Evolutionary conservation across 2,329 filamentous ascomycete genomes (phyloP).

Genomic region (Neofusicoccum laricinum): DNA sequence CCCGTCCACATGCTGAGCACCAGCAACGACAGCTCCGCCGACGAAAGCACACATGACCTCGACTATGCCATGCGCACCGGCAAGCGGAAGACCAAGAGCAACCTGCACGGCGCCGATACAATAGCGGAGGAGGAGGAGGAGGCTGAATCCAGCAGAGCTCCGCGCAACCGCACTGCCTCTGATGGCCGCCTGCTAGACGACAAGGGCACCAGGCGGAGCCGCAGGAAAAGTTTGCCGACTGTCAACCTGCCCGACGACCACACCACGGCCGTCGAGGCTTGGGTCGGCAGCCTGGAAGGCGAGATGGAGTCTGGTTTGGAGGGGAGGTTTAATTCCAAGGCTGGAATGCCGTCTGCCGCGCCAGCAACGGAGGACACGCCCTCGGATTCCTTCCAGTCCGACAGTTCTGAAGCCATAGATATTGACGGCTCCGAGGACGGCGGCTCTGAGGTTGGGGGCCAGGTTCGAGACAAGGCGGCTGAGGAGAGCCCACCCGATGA

Average conservation of each 20-base stretch:
- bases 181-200: background rate
- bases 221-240: slow-evolving; percentile 6
- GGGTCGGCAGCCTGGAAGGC: slow-evolving; percentile 8
- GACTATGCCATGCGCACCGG: slow-evolving; percentile 21
- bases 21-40: slow-evolving; percentile 32
- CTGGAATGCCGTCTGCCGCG: background rate
- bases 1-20: slow-evolving; percentile 44
- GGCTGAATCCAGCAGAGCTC: slow-evolving; percentile 6
- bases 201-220: slow-evolving; percentile 10
- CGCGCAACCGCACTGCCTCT: background rate
- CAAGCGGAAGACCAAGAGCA: slow-evolving; percentile 22
- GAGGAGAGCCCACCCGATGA: slow-evolving; percentile 62
- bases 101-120: slow-evolving; percentile 12
- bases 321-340: background rate
- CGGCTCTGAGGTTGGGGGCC: slow-evolving; percentile 17
- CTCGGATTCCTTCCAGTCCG: background rate
- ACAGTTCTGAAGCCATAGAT: slow-evolving; percentile 22
- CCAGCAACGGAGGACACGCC: background rate
- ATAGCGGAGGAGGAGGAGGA: background rate
- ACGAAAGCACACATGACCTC: slow-evolving; percentile 31
- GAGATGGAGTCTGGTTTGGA: slow-evolving; percentile 4
- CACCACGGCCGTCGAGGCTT: slow-evolving; percentile 7
- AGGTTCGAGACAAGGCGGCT: slow-evolving; percentile 21
- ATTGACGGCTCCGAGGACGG: slow-evolving; percentile 35
- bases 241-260: slow-evolving; percentile 7